Base-by-base conservation (phyloP, 192 early-diverging fungal genomes). In the Backusella macrospora region DNA sequence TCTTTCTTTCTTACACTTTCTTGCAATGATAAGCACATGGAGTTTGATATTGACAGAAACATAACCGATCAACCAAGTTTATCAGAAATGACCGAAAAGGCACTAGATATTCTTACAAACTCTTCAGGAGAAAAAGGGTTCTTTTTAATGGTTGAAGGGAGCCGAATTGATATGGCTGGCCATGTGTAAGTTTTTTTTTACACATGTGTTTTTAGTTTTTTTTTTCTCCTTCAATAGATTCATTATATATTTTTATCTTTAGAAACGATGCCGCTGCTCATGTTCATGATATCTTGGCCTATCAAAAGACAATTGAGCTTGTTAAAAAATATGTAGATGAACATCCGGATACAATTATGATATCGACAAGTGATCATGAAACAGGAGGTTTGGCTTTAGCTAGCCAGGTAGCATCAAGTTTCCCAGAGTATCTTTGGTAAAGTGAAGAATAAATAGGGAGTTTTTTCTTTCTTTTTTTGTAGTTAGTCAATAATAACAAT, bases 131-230 rank as follows among this genome's bases (percentile, higher is more conserved):
- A 87, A 62, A 73, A 83, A 0, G 96, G 98, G 5, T 99, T 98
- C 82, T 96, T 98, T 78, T 82, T 99, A 77, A 95, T 99, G 94
- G 92, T 99, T 73, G 98, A 99, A 84, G 95, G 98, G 40, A 94
- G 92, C 71, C 83, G 95, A 52, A 99, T 99, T 72, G 87, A 99
- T 78, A 97, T 98, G 96, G 98, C 94, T 1, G 98, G 93, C 6
- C 98, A 99, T 76, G 80, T 82, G 85, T 82, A 81, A 70, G 78
- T 75, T 9, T 40, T 13, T 37, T 66, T 29, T 52, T 59, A 59
- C 8, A 26, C 7, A 26, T 26, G 2, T 34, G 2, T 34, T 2
- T 34, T 34, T 34, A 0, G 29, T 34, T 34, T 34, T 34, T 34
- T 23, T 45, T 23, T 34, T 38, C 49, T 39, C n/a, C 18, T 29